Evolutionary conservation across 2,329 filamentous ascomycete species (phyloP).

Genomic region (Aureobasidium namibiae): DNA sequence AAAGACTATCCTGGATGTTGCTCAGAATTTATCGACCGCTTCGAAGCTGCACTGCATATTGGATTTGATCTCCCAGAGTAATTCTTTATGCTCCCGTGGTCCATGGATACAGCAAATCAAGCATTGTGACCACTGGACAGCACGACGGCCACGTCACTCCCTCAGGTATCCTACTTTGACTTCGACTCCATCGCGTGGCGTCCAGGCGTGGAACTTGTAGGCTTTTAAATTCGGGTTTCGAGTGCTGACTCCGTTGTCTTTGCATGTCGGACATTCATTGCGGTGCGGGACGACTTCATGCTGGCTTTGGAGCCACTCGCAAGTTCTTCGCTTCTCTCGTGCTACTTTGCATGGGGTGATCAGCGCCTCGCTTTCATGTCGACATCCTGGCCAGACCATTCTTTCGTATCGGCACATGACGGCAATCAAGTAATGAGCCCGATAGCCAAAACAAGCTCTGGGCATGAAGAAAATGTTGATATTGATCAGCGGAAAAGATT

Average conservation of each 20-base stretch:
- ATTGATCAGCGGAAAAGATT: background rate
- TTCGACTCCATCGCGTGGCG: background rate
- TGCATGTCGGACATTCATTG: constrained; percentile 6
- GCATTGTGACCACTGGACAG: background rate
- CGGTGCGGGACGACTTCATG: constrained; percentile 6
- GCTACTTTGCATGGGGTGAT: background rate
- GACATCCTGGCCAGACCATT: constrained; percentile 9
- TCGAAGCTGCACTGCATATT: background rate
- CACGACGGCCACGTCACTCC: background rate
- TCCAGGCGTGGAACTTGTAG: constrained; percentile 8
- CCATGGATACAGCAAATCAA: background rate
- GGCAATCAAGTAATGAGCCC: background rate
- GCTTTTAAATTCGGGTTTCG: constrained; percentile 1
- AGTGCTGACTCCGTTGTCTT: constrained; percentile 2
- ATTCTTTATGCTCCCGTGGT: background rate
- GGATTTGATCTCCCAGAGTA: background rate
- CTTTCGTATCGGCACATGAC: constrained; percentile 7
- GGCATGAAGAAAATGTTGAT: background rate
- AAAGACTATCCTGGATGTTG: background rate
- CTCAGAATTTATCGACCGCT: background rate
- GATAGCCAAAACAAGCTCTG: background rate
- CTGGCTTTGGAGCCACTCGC: constrained; percentile 8
- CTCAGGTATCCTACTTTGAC: constrained; percentile 2
- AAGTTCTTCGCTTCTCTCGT: background rate
- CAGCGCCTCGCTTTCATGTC: background rate